Conservation (phyloP, 495 filamentous ascomycete genomes). For the Talaromyces nanjingensis region DNA sequence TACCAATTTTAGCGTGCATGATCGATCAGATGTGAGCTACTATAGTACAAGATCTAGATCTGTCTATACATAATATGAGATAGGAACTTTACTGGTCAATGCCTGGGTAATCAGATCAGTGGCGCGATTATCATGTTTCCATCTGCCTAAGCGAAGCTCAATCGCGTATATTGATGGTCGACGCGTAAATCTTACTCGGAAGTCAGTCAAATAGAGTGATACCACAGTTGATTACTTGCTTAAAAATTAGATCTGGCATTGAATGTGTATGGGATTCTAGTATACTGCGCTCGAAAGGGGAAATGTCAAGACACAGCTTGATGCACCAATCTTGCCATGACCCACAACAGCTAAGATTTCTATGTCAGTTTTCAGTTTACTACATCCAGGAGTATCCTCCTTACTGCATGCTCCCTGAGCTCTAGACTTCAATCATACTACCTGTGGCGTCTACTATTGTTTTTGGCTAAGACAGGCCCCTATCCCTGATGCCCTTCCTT, state of each 20-base stretch:
- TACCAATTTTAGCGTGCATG: conserved; percentile 2
- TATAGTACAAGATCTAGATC: not conserved
- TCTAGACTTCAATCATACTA: not conserved
- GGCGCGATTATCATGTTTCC: not conserved
- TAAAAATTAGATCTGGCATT: not conserved
- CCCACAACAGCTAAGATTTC: not conserved
- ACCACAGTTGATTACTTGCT: not conserved
- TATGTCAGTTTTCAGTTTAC: not conserved
- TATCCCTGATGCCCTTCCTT: not conserved
- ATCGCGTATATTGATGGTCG: not conserved
- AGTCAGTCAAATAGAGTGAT: not conserved
- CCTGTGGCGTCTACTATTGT: not conserved
- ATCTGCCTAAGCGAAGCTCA: not conserved
- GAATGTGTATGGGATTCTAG: not conserved
- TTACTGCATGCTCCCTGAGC: not conserved
- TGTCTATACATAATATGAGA: not conserved
- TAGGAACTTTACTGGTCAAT: not conserved
- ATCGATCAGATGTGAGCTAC: not conserved
- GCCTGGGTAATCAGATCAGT: not conserved
- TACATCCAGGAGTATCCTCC: not conserved
- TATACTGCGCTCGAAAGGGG: not conserved
- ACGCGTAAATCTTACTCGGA: not conserved
- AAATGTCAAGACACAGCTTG: not conserved
- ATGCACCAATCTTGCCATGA: not conserved
- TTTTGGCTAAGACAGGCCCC: not conserved